These are phyloP conservation scores for Coemansia sp. DNA, from an alignment of 192 early-diverging fungal species.

Conservation along the genomic window DNA sequence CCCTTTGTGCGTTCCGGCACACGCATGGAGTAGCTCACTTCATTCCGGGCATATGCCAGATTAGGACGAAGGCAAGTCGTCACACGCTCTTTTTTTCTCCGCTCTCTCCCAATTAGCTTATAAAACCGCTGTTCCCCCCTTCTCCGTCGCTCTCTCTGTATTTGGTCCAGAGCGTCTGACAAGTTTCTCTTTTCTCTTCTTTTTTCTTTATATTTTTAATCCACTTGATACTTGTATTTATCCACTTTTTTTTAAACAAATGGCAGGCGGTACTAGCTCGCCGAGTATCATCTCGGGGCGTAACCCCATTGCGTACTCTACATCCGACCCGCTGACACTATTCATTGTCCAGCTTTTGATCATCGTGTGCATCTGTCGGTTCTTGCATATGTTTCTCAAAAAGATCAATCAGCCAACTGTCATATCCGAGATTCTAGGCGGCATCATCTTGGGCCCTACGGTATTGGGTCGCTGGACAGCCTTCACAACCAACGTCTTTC, in stretches of 20 bases:
- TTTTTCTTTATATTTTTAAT: not conserved
- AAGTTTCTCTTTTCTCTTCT: constrained; percentile 3
- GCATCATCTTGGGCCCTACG: constrained; percentile 87
- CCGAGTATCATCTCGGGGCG: constrained; percentile 64
- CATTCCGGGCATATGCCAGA: too few species aligned
- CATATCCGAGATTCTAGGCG: constrained; percentile 90
- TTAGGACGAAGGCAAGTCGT: not conserved
- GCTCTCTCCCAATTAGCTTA: not conserved
- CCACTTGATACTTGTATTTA: constrained; percentile 3
- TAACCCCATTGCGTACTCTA: constrained; percentile 62
- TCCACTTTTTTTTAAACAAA: constrained; percentile 8
- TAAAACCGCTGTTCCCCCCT: not conserved
- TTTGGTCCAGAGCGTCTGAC: constrained; percentile 4
- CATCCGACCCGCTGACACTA: constrained; percentile 63
- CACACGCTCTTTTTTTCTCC: not conserved
- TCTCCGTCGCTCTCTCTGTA: not conserved
- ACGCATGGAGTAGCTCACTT: not conserved
- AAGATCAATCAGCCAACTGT: constrained; percentile 80
- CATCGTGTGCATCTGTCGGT: constrained; percentile 72
- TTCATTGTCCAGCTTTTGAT: constrained; percentile 76
- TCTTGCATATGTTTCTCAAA: constrained; percentile 65
- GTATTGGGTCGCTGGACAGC: constrained; percentile 74
- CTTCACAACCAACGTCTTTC: constrained; percentile 76
- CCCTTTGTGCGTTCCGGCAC: not conserved
- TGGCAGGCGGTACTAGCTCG: constrained; percentile 31